Evolutionary conservation across 371 early-diverging fungal species (phyloP).

Genomic region (Umbelopsis sp.): DNA sequence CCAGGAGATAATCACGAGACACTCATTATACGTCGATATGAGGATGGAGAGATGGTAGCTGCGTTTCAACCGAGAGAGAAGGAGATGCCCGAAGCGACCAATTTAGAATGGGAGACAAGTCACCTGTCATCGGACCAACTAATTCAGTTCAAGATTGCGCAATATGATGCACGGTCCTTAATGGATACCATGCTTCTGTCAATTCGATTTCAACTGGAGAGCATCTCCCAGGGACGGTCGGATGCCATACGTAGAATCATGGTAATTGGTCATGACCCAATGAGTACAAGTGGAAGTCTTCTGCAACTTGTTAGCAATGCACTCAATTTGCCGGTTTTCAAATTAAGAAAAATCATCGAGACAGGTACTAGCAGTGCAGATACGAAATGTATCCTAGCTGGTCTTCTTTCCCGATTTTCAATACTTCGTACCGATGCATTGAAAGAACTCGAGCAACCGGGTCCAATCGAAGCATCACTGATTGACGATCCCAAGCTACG

Average conservation of each 20-base stretch:
- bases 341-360: not conserved
- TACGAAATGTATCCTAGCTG: not conserved
- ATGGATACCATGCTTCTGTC: conserved; percentile 1
- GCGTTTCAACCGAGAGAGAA: not conserved
- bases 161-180: conserved; percentile 3
- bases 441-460: not conserved
- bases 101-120: not conserved
- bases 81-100: not conserved
- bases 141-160: not conserved
- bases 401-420: not conserved
- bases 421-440: not conserved
- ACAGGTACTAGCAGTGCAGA: not conserved
- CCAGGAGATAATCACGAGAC: not conserved
- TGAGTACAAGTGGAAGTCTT: conserved; percentile 1
- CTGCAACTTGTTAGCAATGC: conserved; percentile 11
- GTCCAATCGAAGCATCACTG: not conserved
- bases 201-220: not conserved
- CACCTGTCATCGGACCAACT: not conserved
- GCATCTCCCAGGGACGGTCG: not conserved
- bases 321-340: not conserved
- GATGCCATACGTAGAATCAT: not conserved
- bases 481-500: not conserved
- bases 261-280: not conserved
- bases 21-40: not conserved
- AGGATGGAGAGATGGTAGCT: not conserved